Evolutionary conservation across 768 basidiomycete species (phyloP), one percentile per base, ranked within the genome.

Genomic region (Rhodotorula paludigena): DNA sequence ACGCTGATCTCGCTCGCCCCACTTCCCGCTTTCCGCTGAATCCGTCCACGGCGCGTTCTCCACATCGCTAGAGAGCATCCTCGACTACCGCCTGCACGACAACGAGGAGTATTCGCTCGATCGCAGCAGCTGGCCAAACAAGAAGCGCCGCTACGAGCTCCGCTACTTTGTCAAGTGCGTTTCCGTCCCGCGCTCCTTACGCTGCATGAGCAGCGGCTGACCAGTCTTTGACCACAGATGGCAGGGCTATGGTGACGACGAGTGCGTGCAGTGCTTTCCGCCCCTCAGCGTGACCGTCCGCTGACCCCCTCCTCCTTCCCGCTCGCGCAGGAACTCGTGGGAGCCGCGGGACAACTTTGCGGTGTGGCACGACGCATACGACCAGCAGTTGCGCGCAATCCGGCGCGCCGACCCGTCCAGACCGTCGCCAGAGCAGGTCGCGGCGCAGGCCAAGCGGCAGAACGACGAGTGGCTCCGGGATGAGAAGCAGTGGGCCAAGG

Each of bases 131-230:
- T 48, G 35, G 57, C 2, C 9, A 4, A 1, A 21, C 3, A 18
- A 42, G 16, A 33, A 33, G 9, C 14, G 33, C 1, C 52, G 60
- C 15, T 68, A 20, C 33, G 49, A 68, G 32, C 20, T 58, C 2
- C 33, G 55, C 5, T 66, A 49, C 38, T 21, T 32, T 7, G 45
- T 56, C 45, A 56, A 56, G 44, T 66, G 59, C 58, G 58, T 39
- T n/a, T 23, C 21, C 10, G 33, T 28, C 28, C 35, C 39, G 25
- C 0, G 9, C 12, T 30, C 41, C 39, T 4, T 6, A 2, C 5
- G 8, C 4, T n/a, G 3, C 44, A 0, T 6, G 30, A 14, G 30
- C 9, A 8, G 1, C 6, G 4, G 23, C 52, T 53, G 52, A 53
- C 35, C 51, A 20, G 21, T 2, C 5, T n/a, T 32, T 30, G 5